Evolutionary conservation across 805 yeast genomes (phyloP).

Genomic region (Sporopachydermia lactativora): DNA sequence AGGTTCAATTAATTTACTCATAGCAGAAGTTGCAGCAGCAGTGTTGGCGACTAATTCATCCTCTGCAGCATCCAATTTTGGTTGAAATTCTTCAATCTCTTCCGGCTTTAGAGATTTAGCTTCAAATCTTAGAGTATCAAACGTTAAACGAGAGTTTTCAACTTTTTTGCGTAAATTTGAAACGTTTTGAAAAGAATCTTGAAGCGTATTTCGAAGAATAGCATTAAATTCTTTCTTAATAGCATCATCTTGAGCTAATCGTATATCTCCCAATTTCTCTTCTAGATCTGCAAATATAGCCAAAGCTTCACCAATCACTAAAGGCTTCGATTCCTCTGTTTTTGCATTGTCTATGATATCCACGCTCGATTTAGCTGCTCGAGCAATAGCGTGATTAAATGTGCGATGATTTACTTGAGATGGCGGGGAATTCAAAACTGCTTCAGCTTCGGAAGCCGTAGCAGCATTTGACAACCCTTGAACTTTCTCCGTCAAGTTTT

Average conservation of each 20-base stretch:
- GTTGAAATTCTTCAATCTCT: background rate
- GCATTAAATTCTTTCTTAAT: constrained; percentile 57
- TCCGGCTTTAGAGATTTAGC: background rate
- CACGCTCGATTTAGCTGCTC: constrained; percentile 48
- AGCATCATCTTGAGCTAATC: constrained; percentile 69
- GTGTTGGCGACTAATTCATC: background rate
- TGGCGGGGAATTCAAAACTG: constrained; percentile 41
- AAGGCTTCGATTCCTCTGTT: constrained; percentile 13
- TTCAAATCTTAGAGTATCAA: constrained; percentile 61
- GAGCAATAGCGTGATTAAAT: constrained; percentile 64
- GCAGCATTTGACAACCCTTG: constrained; percentile 57
- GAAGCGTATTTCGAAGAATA: constrained; percentile 46
- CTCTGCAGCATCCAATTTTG: background rate
- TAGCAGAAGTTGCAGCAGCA: background rate
- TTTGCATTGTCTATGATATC: constrained; percentile 25
- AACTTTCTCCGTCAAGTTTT: constrained; percentile 48
- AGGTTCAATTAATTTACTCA: background rate
- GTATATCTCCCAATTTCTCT: constrained; percentile 66
- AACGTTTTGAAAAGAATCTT: constrained; percentile 46
- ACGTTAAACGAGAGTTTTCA: constrained; percentile 61
- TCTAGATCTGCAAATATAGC: constrained; percentile 56
- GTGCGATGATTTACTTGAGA: constrained; percentile 55
- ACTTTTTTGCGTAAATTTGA: constrained; percentile 58
- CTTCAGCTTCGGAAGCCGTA: constrained; percentile 72
- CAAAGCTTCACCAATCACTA: constrained; percentile 46